Conservation (phyloP, 495 filamentous ascomycete genomes). For the Articulospora tetracladia region DNA sequence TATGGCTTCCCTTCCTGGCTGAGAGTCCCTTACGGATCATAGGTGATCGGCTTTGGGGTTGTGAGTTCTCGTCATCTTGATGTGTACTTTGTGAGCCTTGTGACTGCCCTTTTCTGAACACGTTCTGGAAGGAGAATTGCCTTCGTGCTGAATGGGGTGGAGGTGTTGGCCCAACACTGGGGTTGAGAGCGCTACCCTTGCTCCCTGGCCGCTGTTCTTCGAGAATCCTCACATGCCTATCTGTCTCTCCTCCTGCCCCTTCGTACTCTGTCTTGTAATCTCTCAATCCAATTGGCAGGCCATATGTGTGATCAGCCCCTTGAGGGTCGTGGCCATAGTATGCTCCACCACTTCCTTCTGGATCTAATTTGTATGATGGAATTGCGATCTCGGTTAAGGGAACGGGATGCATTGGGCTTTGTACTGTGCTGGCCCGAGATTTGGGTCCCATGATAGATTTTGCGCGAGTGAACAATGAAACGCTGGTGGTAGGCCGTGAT, state of each 20-base stretch:
- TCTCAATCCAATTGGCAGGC: conserved; percentile 17
- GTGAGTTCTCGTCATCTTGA: conserved; percentile 24
- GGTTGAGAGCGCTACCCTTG: conserved; percentile 24
- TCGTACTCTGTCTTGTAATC: conserved; percentile 35
- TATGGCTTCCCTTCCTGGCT: conserved; percentile 36
- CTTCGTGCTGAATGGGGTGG: conserved; percentile 56
- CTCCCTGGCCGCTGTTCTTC: conserved; percentile 29
- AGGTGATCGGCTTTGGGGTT: conserved; percentile 30
- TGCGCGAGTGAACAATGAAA: conserved; percentile 53
- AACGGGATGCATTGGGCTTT: conserved; percentile 54
- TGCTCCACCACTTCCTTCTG: conserved; percentile 33
- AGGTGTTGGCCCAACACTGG: conserved; percentile 37
- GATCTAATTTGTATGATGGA: conserved; percentile 42
- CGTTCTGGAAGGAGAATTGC: conserved; percentile 88
- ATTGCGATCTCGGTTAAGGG: conserved; percentile 56
- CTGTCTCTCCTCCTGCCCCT: conserved; percentile 30
- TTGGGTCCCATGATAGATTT: conserved; percentile 46
- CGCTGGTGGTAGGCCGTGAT: conserved; percentile 41
- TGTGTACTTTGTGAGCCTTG: conserved; percentile 21
- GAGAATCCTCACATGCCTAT: conserved; percentile 37
- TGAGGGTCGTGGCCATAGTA: conserved; percentile 18
- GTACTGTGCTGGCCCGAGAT: conserved; percentile 28
- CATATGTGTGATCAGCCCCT: conserved; percentile 14
- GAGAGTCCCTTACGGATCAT: conserved; percentile 38
- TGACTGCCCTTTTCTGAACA: conserved; percentile 49